Evolutionary conservation across 495 filamentous ascomycete species (phyloP), one percentile per base, ranked within the genome.

Genomic region (Aspergillus ostianus): DNA sequence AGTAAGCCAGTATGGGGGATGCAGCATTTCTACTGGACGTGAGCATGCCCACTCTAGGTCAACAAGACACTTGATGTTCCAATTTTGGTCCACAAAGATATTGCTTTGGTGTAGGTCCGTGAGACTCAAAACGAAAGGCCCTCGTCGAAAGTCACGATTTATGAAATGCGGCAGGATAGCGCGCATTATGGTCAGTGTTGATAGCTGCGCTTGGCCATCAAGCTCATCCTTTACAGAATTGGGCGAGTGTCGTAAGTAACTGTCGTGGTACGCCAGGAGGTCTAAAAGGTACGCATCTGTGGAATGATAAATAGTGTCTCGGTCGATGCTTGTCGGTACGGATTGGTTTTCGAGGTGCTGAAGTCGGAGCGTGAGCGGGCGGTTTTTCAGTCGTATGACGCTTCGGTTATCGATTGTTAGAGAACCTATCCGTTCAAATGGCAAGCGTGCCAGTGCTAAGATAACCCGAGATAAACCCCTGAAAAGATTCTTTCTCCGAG

Each of bases 351-450:
- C 72, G 2, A 72, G 53, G 17, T 65, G 45, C 17, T 66, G 56
- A 20, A 72, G 55, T 4, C 45, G 53, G 55, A 65, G 63, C 8
- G 49, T 55, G 0, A 77, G 59, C 2, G 73, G 74, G 0, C 73
- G 69, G 58, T 77, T 80, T 12, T 51, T 63, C n/a, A 76, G 60
- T 0, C 57, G 52, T 6, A 76, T 21, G 0, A 58, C 52, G 12
- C 76, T 66, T 54, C 67, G 47, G 46, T 65, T 51, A 45, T 67
- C 46, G 15, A 78, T 62, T 0, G 51, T 64, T 52, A 73, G 72
- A 13, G 77, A 69, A 2, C 73, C 75, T 32, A 80, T 80, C 10
- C 61, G 66, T 4, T 69, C 64, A 30, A 68, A 64, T 23, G 58
- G 68, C 0, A 68, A 23, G 9, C 63, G 65, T 10, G 60, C 66